Evolutionary conservation across 495 filamentous ascomycete species (phyloP).

Genomic region (Talaromyces thailandensis): DNA sequence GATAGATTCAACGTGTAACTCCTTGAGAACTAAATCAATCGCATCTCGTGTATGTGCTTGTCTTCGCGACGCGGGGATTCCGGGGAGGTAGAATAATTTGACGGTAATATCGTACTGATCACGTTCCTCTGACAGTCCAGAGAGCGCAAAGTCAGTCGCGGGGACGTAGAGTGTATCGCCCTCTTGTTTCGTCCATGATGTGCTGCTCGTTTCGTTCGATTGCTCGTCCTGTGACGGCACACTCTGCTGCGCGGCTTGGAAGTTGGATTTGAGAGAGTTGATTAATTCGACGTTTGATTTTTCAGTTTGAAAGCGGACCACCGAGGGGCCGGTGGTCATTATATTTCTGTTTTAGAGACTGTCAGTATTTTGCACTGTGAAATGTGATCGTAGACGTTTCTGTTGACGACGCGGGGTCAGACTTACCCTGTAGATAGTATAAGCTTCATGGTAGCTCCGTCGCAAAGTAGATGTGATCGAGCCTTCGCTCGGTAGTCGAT

Average conservation of each 20-base stretch:
- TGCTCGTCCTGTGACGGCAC: conserved; percentile 9
- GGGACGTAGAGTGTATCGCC: conserved; percentile 64
- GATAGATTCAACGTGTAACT: conserved; percentile 63
- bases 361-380: background rate
- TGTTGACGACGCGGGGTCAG: conserved; percentile 5
- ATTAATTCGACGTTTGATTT: conserved; percentile 85
- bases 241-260: conserved; percentile 58
- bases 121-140: conserved; percentile 67
- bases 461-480: background rate
- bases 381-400: too few species aligned
- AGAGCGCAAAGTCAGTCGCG: conserved; percentile 58
- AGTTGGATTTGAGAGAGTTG: conserved; percentile 74
- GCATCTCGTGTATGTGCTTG: conserved; percentile 64
- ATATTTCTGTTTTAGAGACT: conserved; percentile 57
- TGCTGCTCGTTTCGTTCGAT: conserved; percentile 12
- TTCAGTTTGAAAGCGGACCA: conserved; percentile 66
- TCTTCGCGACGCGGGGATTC: conserved; percentile 50
- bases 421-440: conserved; percentile 82
- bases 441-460: conserved; percentile 49
- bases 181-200: conserved; percentile 55
- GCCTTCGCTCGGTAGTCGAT: background rate
- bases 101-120: conserved; percentile 85
- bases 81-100: conserved; percentile 85
- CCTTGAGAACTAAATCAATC: conserved; percentile 66
- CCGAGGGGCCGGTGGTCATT: conserved; percentile 67